Evolutionary conservation across 192 early-diverging fungal genomes (phyloP).

Genomic region (Coemansia sp.): DNA sequence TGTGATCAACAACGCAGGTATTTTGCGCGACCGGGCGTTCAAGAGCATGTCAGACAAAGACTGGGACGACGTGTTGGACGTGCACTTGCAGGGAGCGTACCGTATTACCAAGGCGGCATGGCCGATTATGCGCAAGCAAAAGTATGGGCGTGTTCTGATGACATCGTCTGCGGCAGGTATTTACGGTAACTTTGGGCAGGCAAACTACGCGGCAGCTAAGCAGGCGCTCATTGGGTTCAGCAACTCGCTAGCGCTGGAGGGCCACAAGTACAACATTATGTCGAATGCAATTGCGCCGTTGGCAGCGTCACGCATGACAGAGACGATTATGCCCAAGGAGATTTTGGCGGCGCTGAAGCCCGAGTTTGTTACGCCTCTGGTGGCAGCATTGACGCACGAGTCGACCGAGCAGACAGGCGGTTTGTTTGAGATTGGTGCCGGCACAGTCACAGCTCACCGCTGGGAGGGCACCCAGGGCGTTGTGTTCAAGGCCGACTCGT

Average conservation of each 20-base stretch:
- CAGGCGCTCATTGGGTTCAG: constrained; percentile 90
- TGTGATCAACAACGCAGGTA: constrained; percentile 97
- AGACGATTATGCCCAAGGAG: constrained; percentile 93
- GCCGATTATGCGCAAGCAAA: constrained; percentile 93
- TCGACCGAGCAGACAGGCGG: constrained; percentile 75
- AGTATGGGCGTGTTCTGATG: constrained; percentile 90
- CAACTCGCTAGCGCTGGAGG: constrained; percentile 90
- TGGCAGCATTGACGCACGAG: constrained; percentile 93
- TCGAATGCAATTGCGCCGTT: constrained; percentile 95
- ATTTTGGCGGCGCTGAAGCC: constrained; percentile 94
- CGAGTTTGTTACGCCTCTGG: constrained; percentile 93
- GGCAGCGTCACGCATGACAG: constrained; percentile 97
- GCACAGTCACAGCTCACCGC: constrained; percentile 86
- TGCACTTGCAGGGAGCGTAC: constrained; percentile 94
- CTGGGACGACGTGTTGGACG: constrained; percentile 92
- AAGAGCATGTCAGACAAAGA: constrained; percentile 96
- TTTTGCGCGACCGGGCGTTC: constrained; percentile 97
- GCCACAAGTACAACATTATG: constrained; percentile 90
- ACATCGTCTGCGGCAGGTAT: constrained; percentile 96
- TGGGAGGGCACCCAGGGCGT: constrained; percentile 87
- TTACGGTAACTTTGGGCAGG: constrained; percentile 98
- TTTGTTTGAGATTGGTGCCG: constrained; percentile 93
- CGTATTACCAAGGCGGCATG: constrained; percentile 97
- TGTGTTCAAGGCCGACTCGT: constrained; percentile 86
- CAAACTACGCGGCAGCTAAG: constrained; percentile 74